Conservation (phyloP, 2,329 filamentous ascomycete species). For the Chaetomium sp. region DNA sequence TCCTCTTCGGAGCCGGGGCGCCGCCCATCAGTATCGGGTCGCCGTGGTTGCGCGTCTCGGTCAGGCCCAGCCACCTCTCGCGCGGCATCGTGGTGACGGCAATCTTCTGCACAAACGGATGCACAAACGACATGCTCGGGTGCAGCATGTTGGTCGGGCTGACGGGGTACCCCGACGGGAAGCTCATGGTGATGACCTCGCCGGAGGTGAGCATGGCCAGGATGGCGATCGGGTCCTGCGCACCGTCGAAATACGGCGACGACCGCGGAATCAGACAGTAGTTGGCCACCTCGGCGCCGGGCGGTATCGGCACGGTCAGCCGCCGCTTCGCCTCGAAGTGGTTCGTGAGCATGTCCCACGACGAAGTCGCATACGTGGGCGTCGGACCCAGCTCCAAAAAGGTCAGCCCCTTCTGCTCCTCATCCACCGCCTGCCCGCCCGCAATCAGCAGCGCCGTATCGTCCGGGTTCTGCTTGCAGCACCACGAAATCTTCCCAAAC, state of each 20-base stretch:
- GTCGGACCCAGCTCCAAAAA: conserved; percentile 89
- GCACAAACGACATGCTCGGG: conserved; percentile 81
- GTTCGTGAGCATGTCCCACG: conserved; percentile 78
- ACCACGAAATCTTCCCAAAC: conserved; percentile 82
- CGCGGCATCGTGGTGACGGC: conserved; percentile 75
- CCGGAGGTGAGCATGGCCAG: conserved; percentile 80
- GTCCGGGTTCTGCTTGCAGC: conserved; percentile 89
- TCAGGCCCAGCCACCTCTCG: conserved; percentile 84
- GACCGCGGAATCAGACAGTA: conserved; percentile 80
- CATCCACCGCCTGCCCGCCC: conserved; percentile 71
- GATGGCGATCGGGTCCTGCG: conserved; percentile 87
- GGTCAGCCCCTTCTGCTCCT: conserved; percentile 74
- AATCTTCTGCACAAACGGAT: conserved; percentile 80
- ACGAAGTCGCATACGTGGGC: conserved; percentile 86
- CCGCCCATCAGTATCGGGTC: conserved; percentile 80
- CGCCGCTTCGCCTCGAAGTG: conserved; percentile 80
- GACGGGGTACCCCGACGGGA: conserved; percentile 88
- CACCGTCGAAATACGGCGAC: conserved; percentile 83
- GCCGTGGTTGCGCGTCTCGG: conserved; percentile 78
- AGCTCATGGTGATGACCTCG: conserved; percentile 85
- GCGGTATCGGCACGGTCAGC: conserved; percentile 72
- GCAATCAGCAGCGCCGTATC: conserved; percentile 88
- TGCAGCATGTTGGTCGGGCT: conserved; percentile 92
- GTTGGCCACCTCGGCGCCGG: conserved; percentile 73
- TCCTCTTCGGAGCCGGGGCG: conserved; percentile 66